Percentiles rank a stretch among this genome's conserved stretches.
These are phyloP conservation scores for Dovyalis caffra DNA, from an alignment of 345 rosid genomes.

Conservation along the genomic window DNA sequence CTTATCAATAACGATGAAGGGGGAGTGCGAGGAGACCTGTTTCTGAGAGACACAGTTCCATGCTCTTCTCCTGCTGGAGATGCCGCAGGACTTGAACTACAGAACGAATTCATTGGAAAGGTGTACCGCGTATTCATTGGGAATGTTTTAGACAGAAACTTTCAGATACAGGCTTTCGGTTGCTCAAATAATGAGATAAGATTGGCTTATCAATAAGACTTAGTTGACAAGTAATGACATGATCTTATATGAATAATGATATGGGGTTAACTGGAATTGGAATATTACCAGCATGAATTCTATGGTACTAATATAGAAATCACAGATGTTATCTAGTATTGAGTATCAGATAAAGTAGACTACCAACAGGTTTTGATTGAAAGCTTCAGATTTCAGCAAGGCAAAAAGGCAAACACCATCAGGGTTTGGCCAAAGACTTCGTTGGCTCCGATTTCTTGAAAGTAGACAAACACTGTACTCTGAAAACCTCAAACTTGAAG, in stretches of 20 bases:
- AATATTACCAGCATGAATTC: slow-evolving; percentile 15
- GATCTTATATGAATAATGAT: not conserved
- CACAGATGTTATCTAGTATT: slow-evolving; percentile 10
- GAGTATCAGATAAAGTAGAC: not conserved
- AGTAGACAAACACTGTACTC: not conserved
- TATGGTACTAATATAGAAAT: slow-evolving; percentile 5
- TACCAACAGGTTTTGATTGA: not conserved
- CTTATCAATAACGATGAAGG: slow-evolving; percentile 54
- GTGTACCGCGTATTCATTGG: slow-evolving; percentile 61
- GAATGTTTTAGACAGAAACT: not conserved
- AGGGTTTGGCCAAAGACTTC: slow-evolving; percentile 11
- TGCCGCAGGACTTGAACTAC: slow-evolving; percentile 38
- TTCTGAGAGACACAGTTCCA: slow-evolving; percentile 24
- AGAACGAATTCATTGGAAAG: slow-evolving; percentile 44
- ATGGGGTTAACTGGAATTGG: not conserved
- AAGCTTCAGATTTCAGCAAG: slow-evolving; percentile 25
- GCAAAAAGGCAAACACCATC: slow-evolving; percentile 42
- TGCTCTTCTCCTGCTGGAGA: slow-evolving; percentile 38
- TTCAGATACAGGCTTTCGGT: not conserved
- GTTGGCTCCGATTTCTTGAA: not conserved
- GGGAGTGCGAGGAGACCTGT: slow-evolving; percentile 44
- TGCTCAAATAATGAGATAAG: not conserved
- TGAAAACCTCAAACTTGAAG: slow-evolving; percentile 7
- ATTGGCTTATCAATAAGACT: not conserved
- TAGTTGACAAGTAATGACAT: not conserved